Base-by-base conservation (phyloP, 768 basidiomycete genomes). In the Mycena haematopus region DNA sequence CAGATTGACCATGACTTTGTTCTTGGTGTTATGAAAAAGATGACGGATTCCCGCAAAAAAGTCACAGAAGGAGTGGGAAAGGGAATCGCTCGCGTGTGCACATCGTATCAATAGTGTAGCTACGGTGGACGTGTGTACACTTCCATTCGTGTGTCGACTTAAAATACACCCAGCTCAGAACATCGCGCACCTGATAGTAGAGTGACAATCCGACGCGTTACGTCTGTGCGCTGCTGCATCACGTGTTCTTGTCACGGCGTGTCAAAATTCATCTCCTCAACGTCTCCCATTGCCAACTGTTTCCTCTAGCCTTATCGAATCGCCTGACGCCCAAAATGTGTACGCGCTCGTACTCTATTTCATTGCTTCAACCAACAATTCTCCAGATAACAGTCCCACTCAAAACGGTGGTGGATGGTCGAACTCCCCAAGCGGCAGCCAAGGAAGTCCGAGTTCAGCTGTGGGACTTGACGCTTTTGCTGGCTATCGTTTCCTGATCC, bases 41-140 rank as follows among this genome's bases (percentile, higher is more conserved):
- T 89, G 40, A 82, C 80, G 7, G 91, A 94, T 27, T 77, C 91
- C 3, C 86, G 88, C 44, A 90, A 84, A 73, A 90, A 86, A 73
- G 83, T 89, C 8, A 73, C 86, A 22, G 90, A 91, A 58, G 91
- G 91, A 27, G 77, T 88, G 44, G 87, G 85, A 29, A 92, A 89
- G 70, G 91, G 92, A 19, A 79, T 90, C 58, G 69, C 73, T n/a
- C 85, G 84, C 52, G 72, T 89, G 49, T 78, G 76, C 68, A 74
- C 79, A 38, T 77, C 74, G 13, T 78, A 84, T 45, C 71, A 47
- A 50, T 52, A 67, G 60, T 21, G 8, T 25, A 17, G 9, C 6
- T 24, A 14, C 4, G 47, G 29, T 9, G 33, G n/a, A 35, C 14
- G 29, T n/a, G 13, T 52, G 21, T 21, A 35, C 44, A 45, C 44